A percentile compares a stretch with the other conserved stretches of the same genome.
Evolutionary conservation across 192 early-diverging fungal genomes (phyloP).

Genomic region (Lobosporangium transversale): DNA sequence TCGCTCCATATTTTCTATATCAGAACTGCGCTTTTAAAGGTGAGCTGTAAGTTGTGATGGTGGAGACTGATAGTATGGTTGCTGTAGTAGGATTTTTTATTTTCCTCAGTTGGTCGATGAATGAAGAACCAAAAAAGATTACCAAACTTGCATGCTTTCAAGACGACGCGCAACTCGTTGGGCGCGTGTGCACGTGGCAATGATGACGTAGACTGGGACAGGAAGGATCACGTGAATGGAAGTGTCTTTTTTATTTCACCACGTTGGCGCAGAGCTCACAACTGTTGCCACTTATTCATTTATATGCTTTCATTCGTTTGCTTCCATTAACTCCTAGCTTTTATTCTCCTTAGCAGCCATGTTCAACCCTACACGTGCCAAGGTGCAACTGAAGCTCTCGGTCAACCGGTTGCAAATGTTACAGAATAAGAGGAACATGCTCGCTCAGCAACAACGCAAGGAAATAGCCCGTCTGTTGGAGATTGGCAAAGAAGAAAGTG

Average conservation of each 20-base stretch:
- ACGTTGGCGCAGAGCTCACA: too few relatives aligned
- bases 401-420: slow-evolving; percentile 88
- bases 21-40: background rate
- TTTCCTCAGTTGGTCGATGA: too few relatives aligned
- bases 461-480: slow-evolving; percentile 88
- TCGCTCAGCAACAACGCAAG: slow-evolving; percentile 76
- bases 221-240: too few relatives aligned
- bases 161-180: too few relatives aligned
- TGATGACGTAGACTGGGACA: slow-evolving; percentile 2
- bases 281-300: too few relatives aligned
- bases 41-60: background rate
- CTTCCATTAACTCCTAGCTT: background rate
- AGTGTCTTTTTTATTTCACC: too few relatives aligned
- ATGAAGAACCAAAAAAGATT: background rate
- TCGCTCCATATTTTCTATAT: slow-evolving; percentile 61
- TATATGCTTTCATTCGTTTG: background rate
- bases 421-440: slow-evolving; percentile 85
- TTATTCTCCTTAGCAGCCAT: slow-evolving; percentile 11
- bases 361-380: slow-evolving; percentile 70
- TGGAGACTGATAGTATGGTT: too few relatives aligned
- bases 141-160: too few relatives aligned
- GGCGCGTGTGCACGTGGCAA: too few relatives aligned
- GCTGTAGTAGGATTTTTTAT: too few relatives aligned
- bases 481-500: slow-evolving; percentile 86
- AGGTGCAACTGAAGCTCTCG: slow-evolving; percentile 91